phyloP scores from a whole-genome alignment of 805 yeast genomes.

The Blastobotrys chiropterorum region DNA sequence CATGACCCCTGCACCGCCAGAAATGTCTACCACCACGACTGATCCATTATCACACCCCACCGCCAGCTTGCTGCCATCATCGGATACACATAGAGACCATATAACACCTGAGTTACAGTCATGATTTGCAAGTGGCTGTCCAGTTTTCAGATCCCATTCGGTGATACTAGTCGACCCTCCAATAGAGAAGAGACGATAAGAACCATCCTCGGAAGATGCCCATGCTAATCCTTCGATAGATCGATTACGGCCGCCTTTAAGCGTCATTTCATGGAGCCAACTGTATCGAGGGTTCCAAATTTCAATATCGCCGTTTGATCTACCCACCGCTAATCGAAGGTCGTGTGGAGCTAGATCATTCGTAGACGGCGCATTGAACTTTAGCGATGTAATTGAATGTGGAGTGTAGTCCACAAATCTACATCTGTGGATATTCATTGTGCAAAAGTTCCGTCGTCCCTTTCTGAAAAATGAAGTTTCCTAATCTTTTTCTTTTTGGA shows the following conservation, averaged over 20 bases:
- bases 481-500: not conserved
- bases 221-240: slow-evolving; percentile 88
- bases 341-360: slow-evolving; percentile 39
- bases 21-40: slow-evolving; percentile 74
- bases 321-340: slow-evolving; percentile 80
- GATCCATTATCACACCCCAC: slow-evolving; percentile 96
- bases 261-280: slow-evolving; percentile 71
- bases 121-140: slow-evolving; percentile 64
- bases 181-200: slow-evolving; percentile 75
- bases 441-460: too few species aligned
- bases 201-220: slow-evolving; percentile 45
- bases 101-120: slow-evolving; percentile 91
- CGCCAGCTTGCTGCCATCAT: slow-evolving; percentile 57
- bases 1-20: slow-evolving; percentile 78
- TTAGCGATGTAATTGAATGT: slow-evolving; percentile 72
- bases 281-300: slow-evolving; percentile 68
- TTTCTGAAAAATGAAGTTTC: too few species aligned
- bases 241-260: slow-evolving; percentile 76
- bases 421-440: slow-evolving; percentile 80
- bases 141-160: slow-evolving; percentile 82
- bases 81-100: slow-evolving; percentile 77
- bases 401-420: slow-evolving; percentile 87
- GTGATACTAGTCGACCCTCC: slow-evolving; percentile 90
- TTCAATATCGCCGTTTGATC: slow-evolving; percentile 92
- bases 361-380: slow-evolving; percentile 60